These are phyloP conservation scores for Ophiocordyceps unilateralis DNA, from an alignment of 2,329 filamentous ascomycete species.

Conservation along the genomic window DNA sequence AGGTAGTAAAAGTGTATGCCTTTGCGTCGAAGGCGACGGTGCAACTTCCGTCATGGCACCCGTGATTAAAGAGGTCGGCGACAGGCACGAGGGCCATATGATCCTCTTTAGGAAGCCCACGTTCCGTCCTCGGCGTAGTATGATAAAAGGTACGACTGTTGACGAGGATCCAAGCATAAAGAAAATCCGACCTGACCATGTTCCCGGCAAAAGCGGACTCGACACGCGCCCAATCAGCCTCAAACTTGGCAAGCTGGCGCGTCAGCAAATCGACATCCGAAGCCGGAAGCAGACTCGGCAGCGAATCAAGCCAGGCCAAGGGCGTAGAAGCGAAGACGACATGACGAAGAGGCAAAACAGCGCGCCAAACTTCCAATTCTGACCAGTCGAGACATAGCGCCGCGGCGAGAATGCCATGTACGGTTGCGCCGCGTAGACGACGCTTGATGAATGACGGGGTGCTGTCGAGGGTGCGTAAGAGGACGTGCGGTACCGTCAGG, in stretches of 20 bases:
- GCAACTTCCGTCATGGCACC: slow-evolving; percentile 22
- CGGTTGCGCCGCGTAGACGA: slow-evolving; percentile 33
- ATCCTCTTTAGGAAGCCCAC: slow-evolving; percentile 27
- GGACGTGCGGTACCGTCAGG: slow-evolving; percentile 44
- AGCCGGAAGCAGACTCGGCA: slow-evolving; percentile 27
- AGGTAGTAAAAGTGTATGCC: slow-evolving; percentile 37
- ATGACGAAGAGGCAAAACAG: slow-evolving; percentile 44
- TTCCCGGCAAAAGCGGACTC: slow-evolving; percentile 9
- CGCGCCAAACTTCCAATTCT: slow-evolving; percentile 40
- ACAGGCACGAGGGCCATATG: slow-evolving; percentile 55
- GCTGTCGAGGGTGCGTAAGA: slow-evolving; percentile 47
- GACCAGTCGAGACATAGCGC: slow-evolving; percentile 39
- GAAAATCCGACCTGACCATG: slow-evolving; percentile 23
- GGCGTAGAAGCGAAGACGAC: slow-evolving; percentile 37
- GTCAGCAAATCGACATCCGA: slow-evolving; percentile 25
- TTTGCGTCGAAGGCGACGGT: slow-evolving; percentile 30
- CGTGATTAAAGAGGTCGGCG: slow-evolving; percentile 53
- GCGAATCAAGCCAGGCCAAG: slow-evolving; percentile 25
- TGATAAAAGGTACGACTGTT: slow-evolving; percentile 49
- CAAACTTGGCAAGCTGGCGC: slow-evolving; percentile 31
- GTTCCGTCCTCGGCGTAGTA: slow-evolving; percentile 25
- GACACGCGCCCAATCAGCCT: slow-evolving; percentile 21
- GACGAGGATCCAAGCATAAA: slow-evolving; percentile 40
- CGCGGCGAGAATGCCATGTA: slow-evolving; percentile 59
- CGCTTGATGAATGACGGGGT: slow-evolving; percentile 35